Evolutionary conservation across 2,329 filamentous ascomycete species (phyloP), one percentile per base, ranked within the genome.

Genomic region (Trichophyton benhamiae): DNA sequence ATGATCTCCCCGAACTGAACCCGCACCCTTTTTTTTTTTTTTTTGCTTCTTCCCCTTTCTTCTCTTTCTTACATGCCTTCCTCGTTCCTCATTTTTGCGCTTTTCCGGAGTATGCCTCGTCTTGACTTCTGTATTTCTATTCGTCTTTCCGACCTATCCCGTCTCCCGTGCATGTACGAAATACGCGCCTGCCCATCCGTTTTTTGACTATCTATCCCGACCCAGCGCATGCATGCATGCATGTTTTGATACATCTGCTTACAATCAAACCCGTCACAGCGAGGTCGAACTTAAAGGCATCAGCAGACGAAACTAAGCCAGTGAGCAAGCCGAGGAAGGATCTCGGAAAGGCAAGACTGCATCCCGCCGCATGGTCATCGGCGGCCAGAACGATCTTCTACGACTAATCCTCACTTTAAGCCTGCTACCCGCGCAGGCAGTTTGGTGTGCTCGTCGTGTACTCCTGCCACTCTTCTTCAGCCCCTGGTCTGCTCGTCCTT

Each of bases 211-310:
- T 44, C 11, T 11, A 27, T 15, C 41, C 30, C 36, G 13, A n/a
- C 46, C 25, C 48, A 38, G 8, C 46, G 42, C 36, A 52, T 41
- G 11, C 11, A 27, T 27, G 25, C 33, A 44, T 20, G 7, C 11
- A 6, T 27, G 17, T 11, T 20, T 53, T 33, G 13, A 13, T 53
- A 66, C 63, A 46, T 59, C 27, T 15, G 17, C 53, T 53, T 41
- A 64, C 58, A 57, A 58, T 52, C 13, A 36, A 36, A 38, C 49
- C 57, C n/a, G 57, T 33, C 44, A 60, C 67, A 88, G 86, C 73
- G 85, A 88, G 66, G 85, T 89, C 66, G 78, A 87, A 74, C 82
- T 89, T 67, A 83, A 87, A 76, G 79, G 76, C 58, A 83, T 88
- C 77, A 80, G 82, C 72, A 72, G 48, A 33, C 48, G 48, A 22